These are phyloP conservation scores for Boletus sensibilis DNA, from an alignment of 768 basidiomycete genomes.

Conservation along the genomic window DNA sequence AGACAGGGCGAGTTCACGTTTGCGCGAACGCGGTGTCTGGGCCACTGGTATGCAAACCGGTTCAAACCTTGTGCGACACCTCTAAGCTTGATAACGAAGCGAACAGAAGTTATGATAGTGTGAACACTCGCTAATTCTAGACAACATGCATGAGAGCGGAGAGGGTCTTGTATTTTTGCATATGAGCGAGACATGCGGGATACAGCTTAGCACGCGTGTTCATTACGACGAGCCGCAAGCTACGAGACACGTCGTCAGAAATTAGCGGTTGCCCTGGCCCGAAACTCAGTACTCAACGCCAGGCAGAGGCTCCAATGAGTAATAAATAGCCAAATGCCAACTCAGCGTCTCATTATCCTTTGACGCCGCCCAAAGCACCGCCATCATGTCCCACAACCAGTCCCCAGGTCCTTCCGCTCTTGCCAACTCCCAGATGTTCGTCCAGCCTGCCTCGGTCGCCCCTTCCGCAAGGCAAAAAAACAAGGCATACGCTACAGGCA, in stretches of 20 bases:
- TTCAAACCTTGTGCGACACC: conserved; percentile 6
- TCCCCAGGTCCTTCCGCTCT: conserved; percentile 52
- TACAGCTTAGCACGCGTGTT: background rate
- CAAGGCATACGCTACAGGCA: conserved; percentile 53
- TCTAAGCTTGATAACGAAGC: conserved; percentile 4
- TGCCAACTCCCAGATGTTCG: conserved; percentile 38
- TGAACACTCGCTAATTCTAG: background rate
- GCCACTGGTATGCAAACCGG: conserved; percentile 6
- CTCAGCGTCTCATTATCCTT: conserved; percentile 33
- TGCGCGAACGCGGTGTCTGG: background rate
- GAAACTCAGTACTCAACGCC: conserved; percentile 36
- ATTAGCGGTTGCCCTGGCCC: conserved; percentile 12
- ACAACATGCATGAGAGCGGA: background rate
- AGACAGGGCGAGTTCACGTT: background rate
- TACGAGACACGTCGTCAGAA: conserved; percentile 13
- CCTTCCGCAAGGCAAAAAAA: conserved; percentile 46
- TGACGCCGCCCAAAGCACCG: conserved; percentile 33
- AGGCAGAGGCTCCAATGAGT: conserved; percentile 23
- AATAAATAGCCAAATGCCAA: conserved; percentile 30
- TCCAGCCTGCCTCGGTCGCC: conserved; percentile 28
- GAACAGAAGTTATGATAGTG: background rate
- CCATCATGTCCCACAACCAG: conserved; percentile 68
- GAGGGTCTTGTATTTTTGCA: background rate
- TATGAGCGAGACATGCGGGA: background rate
- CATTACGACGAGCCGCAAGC: conserved; percentile 5